These are phyloP conservation scores for Gossypium aridum DNA, from an alignment of 441 rosid genomes.

Conservation along the genomic window DNA sequence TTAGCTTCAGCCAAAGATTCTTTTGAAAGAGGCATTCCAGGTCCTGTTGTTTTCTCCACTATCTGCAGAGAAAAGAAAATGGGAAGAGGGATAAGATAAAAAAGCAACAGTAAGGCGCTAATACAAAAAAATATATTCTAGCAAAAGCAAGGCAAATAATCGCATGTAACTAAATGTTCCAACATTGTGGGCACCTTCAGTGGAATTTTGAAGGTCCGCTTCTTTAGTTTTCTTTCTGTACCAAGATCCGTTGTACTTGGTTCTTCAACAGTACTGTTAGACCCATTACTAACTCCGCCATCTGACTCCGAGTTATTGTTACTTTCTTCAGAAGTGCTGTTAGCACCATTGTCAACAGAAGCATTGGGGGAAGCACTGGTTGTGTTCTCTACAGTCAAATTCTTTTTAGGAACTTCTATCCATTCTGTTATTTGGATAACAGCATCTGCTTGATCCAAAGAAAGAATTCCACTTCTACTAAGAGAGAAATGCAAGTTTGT, in stretches of 20 bases:
- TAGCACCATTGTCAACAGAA: conserved; percentile 43
- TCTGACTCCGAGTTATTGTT: conserved; percentile 41
- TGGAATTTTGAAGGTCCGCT: conserved; percentile 73
- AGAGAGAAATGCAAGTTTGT: conserved; percentile 90
- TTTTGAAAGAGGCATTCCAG: conserved; percentile 60
- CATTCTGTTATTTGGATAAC: conserved; percentile 90
- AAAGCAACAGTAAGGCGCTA: not conserved
- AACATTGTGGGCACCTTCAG: conserved; percentile 51
- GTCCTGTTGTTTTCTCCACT: conserved; percentile 73
- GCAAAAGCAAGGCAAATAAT: not conserved
- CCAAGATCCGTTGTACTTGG: conserved; percentile 39
- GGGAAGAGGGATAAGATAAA: not conserved
- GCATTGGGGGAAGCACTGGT: conserved; percentile 43
- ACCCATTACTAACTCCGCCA: conserved; percentile 27
- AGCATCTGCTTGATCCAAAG: conserved; percentile 92
- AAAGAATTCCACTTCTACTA: conserved; percentile 86
- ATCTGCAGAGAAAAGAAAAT: conserved; percentile 39
- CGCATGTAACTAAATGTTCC: not conserved
- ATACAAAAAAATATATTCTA: not conserved
- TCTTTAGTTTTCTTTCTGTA: conserved; percentile 79
- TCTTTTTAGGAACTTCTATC: conserved; percentile 91
- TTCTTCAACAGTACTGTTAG: conserved; percentile 42
- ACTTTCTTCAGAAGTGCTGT: conserved; percentile 45
- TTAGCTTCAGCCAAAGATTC: conserved; percentile 67
- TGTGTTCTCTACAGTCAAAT: conserved; percentile 52